A percentile compares a stretch with the other conserved stretches of the same genome.
Evolutionary conservation across 148 eudicot genomes (phyloP).

Genomic region (Cornus controversa): DNA sequence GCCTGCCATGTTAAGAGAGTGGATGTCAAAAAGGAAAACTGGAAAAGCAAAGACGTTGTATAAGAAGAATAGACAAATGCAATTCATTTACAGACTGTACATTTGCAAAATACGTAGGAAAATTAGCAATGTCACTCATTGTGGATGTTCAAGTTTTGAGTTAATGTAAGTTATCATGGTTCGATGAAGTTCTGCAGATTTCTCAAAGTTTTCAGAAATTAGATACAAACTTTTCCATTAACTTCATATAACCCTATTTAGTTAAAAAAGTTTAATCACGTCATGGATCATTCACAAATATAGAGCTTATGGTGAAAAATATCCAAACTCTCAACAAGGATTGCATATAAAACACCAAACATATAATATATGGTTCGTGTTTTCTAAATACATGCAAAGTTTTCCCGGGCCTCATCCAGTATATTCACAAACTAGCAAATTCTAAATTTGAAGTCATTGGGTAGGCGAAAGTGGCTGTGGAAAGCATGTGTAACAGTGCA

Average conservation of each 20-base stretch:
- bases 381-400: no score
- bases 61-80: background rate
- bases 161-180: background rate
- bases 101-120: no score
- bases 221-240: no score
- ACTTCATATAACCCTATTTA: no score
- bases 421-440: no score
- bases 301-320: background rate
- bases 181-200: background rate
- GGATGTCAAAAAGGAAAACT: background rate
- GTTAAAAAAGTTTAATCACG: background rate
- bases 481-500: no score
- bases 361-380: no score
- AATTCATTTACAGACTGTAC: background rate
- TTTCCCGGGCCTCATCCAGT: no score
- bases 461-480: no score
- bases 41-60: background rate
- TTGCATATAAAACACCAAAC: background rate
- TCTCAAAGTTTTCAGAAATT: background rate
- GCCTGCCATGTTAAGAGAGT: constrained; percentile 30
- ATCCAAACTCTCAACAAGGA: background rate
- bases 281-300: background rate
- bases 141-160: background rate
- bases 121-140: no score
- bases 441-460: no score